Percentiles rank a stretch among this genome's conserved stretches.
These are phyloP conservation scores for Aspergillus pseudoglaucus DNA, from an alignment of 2,329 filamentous ascomycete genomes.

Conservation along the genomic window DNA sequence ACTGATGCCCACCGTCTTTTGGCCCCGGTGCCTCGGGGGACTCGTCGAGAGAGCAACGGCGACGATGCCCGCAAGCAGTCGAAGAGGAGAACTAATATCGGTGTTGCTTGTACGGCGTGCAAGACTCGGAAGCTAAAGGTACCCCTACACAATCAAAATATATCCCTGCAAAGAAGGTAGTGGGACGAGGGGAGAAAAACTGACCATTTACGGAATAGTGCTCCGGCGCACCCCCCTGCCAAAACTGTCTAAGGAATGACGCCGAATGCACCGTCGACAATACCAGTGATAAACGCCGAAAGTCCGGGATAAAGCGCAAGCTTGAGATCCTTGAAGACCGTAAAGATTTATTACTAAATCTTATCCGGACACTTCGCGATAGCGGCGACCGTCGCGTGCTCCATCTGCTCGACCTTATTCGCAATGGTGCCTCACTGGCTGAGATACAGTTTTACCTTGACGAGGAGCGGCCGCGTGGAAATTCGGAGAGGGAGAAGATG, in stretches of 20 bases:
- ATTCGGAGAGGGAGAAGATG: slow-evolving; percentile 10
- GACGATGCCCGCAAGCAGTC: not conserved
- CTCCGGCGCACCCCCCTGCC: slow-evolving; percentile 16
- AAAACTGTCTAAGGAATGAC: slow-evolving; percentile 15
- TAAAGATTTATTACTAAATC: slow-evolving; percentile 16
- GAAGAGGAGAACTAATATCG: slow-evolving; percentile 17
- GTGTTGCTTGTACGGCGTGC: slow-evolving; percentile 18
- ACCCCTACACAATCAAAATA: not conserved
- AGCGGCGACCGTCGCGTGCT: slow-evolving; percentile 10
- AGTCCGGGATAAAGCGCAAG: slow-evolving; percentile 10
- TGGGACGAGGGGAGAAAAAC: not conserved
- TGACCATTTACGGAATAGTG: slow-evolving; percentile 9
- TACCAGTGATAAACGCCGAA: slow-evolving; percentile 17
- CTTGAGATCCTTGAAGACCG: slow-evolving; percentile 17
- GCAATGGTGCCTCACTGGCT: slow-evolving; percentile 19
- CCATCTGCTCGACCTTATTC: slow-evolving; percentile 21
- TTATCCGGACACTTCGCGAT: slow-evolving; percentile 19
- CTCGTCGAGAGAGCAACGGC: slow-evolving; percentile 7
- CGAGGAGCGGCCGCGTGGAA: slow-evolving; percentile 12
- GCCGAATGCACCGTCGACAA: slow-evolving; percentile 19
- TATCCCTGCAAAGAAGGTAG: not conserved
- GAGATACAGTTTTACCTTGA: slow-evolving; percentile 22
- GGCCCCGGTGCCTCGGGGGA: slow-evolving; percentile 10
- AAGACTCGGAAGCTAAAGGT: slow-evolving; percentile 23
- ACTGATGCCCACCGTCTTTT: slow-evolving; percentile 6